Conservation (phyloP, 192 early-diverging fungal genomes). For the Gamsiella multidivaricata region DNA sequence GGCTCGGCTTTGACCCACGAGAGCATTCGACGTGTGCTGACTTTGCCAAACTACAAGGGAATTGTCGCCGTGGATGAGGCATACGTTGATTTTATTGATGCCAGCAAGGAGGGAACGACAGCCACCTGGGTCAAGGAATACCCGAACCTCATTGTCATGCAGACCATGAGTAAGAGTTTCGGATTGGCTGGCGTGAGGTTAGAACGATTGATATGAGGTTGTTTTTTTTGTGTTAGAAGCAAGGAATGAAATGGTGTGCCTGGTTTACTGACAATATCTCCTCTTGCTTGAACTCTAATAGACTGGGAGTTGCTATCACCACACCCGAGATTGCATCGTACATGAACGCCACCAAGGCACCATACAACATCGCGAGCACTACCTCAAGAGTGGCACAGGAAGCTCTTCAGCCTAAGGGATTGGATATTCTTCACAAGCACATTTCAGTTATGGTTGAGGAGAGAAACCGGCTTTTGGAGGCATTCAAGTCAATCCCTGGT, state of each 20-base stretch:
- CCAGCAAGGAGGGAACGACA: slow-evolving; percentile 72
- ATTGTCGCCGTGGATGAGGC: slow-evolving; percentile 99
- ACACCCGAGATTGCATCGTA: slow-evolving; percentile 83
- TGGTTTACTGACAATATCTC: background rate
- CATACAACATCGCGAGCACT: slow-evolving; percentile 96
- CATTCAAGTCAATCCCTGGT: slow-evolving; percentile 70
- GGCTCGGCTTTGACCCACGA: slow-evolving; percentile 80
- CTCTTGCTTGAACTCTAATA: slow-evolving; percentile 29
- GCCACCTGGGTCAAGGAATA: slow-evolving; percentile 84
- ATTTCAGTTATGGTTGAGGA: slow-evolving; percentile 68
- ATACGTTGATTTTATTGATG: slow-evolving; percentile 94
- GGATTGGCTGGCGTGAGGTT: slow-evolving; percentile 97
- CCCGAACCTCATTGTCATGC: slow-evolving; percentile 95
- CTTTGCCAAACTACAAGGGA: slow-evolving; percentile 77
- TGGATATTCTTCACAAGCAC: slow-evolving; percentile 76
- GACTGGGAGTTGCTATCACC: slow-evolving; percentile 88
- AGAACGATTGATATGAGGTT: background rate
- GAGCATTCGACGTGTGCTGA: slow-evolving; percentile 75
- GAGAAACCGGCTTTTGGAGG: slow-evolving; percentile 73
- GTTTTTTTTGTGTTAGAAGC: background rate
- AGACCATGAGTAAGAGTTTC: slow-evolving; percentile 99
- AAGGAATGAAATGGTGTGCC: background rate
- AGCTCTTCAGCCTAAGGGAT: slow-evolving; percentile 79
- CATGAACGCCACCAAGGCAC: slow-evolving; percentile 98
- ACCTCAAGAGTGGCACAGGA: slow-evolving; percentile 81